Evolutionary conservation across 768 basidiomycete genomes (phyloP), one percentile per base, ranked within the genome.

Genomic region (Suillus subluteus): DNA sequence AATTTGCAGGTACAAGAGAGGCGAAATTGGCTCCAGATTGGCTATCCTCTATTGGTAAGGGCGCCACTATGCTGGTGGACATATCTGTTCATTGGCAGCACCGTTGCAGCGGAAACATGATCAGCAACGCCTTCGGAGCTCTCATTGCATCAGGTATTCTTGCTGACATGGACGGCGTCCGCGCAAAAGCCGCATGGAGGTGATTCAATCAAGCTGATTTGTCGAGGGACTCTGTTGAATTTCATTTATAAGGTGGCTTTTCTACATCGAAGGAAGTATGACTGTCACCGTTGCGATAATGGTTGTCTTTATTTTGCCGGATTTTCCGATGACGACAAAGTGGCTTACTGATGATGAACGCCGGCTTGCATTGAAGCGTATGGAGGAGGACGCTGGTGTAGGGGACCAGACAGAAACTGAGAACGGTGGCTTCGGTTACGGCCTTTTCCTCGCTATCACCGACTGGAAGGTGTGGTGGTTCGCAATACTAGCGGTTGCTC

Each of bases 391-490:
- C 38, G 82, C 81, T 16, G 88, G 87, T 23, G 80, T 87, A 23
- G 82, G 83, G 11, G 87, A 89, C 65, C 79, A 85, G 46, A 77
- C 76, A 38, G 80, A 86, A 67, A 83, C 81, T 4, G 84, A 86
- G 68, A 67, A 64, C 8, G 66, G 76, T 13, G 81, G 79, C 7
- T 78, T 62, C 38, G 70, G 77, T 12, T 74, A 79, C 37, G 91
- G 91, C 12, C 71, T 94, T 9, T 70, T 76, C 37, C 75, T 89
- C 67, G 91, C 91, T 18, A 46, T 92, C 65, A 82, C 80, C 32
- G 94, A 95, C 73, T 88, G 88, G 90, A 91, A 88, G 76, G 91
- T 95, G 43, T 95, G 91, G 90, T 89, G 85, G 84, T 82, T 96
- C 58, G 83, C 91, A 23, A 65, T 92, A 26, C 83, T 88, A 12